Evolutionary conservation across 495 filamentous ascomycete genomes (phyloP), one percentile per base, ranked within the genome.

Genomic region (Penicillium bialowiezense): DNA sequence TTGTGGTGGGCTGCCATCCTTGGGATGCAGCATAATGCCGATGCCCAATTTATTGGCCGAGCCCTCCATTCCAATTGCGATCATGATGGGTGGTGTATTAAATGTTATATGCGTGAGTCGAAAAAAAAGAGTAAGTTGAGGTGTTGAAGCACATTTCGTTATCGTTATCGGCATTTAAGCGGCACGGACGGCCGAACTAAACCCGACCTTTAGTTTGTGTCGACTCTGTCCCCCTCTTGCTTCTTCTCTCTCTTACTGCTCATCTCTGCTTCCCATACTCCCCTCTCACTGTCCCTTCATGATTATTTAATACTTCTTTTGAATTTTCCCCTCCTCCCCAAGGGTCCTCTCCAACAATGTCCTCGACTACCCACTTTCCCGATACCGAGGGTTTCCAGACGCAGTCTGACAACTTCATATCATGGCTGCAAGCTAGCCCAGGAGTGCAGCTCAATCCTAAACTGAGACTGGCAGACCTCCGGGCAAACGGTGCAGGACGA

Each of bases 21-120:
- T 69, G 48, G 84, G 83, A 73, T 98, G 95, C 23, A 79, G 77
- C 68, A 98, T 97, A 28, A 98, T 76, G 63, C 93, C 93, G 46
- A 97, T 85, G 56, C 93, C 93, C 40, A 98, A 79, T 67, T 98
- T 98, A 77, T 98, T 97, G 71, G 93, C 93, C 38, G 90, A 95
- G 64, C 93, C 92, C 75, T 98, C 93, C 63, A 95, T 88, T 39
- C 95, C 95, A 60, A 98, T 81, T 46, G 90, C 84, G 50, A 98
- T 88, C 84, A 86, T 86, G 52, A 48, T 69, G 65, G 34, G 19
- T 8, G 35, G 12, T 19, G 10, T 45, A 45, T 24, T 13, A 44
- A 34, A 23, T 32, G 29, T 32, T 32, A 32, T 32, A 32, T 10
- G 12, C 3, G 29, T 5, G 29, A 32, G 29, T 32, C 19, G 28